These are phyloP conservation scores for Aspergillus unguis DNA, from an alignment of 2,329 filamentous ascomycete species.

Conservation along the genomic window DNA sequence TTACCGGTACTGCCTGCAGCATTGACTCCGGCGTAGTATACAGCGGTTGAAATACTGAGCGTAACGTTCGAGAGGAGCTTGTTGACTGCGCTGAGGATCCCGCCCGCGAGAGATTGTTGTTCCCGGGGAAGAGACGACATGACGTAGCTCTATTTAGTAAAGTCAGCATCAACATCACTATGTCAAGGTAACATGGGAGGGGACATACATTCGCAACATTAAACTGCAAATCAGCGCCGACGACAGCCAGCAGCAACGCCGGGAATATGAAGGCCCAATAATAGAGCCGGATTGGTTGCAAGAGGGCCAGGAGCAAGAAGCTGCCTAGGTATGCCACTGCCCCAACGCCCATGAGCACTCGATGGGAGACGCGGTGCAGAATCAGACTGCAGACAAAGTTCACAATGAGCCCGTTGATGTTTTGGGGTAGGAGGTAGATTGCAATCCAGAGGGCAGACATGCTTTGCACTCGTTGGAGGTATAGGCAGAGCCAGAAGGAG, in stretches of 20 bases:
- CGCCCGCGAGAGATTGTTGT: slow-evolving; percentile 65
- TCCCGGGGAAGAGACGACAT: slow-evolving; percentile 60
- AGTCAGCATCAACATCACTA: background rate
- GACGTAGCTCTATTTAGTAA: slow-evolving; percentile 49
- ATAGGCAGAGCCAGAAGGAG: slow-evolving; percentile 63
- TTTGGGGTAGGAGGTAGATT: slow-evolving; percentile 63
- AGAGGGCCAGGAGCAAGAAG: slow-evolving; percentile 57
- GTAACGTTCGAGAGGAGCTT: slow-evolving; percentile 40
- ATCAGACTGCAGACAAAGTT: slow-evolving; percentile 62
- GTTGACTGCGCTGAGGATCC: slow-evolving; percentile 65
- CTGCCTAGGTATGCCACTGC: slow-evolving; percentile 41
- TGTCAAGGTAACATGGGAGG: background rate
- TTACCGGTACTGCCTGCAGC: background rate
- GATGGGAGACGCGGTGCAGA: slow-evolving; percentile 63
- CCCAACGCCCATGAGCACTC: slow-evolving; percentile 56
- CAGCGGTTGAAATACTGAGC: slow-evolving; percentile 3
- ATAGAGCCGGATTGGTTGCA: slow-evolving; percentile 48
- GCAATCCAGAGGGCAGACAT: slow-evolving; percentile 58
- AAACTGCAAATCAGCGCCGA: slow-evolving; percentile 67
- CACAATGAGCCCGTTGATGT: slow-evolving; percentile 59
- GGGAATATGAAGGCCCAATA: slow-evolving; percentile 68
- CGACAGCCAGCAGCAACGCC: slow-evolving; percentile 57
- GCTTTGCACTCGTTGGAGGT: slow-evolving; percentile 58
- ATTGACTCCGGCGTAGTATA: slow-evolving; percentile 1
- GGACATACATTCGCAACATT: slow-evolving; percentile 64